Evolutionary conservation across 2,329 filamentous ascomycete genomes (phyloP).

Genomic region (Fusarium ambrosium): DNA sequence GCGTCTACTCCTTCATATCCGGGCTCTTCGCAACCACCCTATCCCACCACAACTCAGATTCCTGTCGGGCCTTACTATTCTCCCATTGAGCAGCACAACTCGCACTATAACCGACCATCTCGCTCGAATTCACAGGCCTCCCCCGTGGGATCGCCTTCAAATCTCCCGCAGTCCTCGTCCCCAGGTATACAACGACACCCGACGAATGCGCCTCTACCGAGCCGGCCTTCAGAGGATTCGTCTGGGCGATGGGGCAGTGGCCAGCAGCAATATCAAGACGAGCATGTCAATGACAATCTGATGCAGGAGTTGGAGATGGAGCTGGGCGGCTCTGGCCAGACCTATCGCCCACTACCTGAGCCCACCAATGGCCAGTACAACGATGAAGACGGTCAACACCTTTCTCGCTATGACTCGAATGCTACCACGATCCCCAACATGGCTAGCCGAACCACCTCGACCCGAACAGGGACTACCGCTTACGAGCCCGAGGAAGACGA

Average conservation of each 20-base stretch:
- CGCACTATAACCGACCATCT: constrained; percentile 59
- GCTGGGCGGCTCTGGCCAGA: constrained; percentile 54
- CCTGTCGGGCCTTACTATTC: constrained; percentile 66
- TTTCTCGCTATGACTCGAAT: constrained; percentile 65
- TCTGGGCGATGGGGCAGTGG: constrained; percentile 56
- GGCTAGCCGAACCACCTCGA: constrained; percentile 40
- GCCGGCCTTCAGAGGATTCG: constrained; percentile 61
- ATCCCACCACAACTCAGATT: constrained; percentile 66
- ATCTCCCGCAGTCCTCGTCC: constrained; percentile 55
- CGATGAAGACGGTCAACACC: constrained; percentile 60
- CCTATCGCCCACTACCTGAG: constrained; percentile 55
- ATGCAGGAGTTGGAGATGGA: constrained; percentile 72
- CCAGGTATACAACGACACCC: constrained; percentile 68
- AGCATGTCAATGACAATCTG: constrained; percentile 64
- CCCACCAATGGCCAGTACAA: constrained; percentile 62
- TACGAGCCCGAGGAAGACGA: constrained; percentile 56
- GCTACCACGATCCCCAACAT: constrained; percentile 59
- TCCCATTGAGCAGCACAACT: constrained; percentile 62
- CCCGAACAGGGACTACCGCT: constrained; percentile 33
- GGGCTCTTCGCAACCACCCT: constrained; percentile 60
- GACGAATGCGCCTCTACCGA: constrained; percentile 72
- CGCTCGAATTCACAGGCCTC: constrained; percentile 67
- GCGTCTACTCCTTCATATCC: constrained; percentile 54
- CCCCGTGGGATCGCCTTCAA: constrained; percentile 60
- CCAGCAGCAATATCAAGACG: constrained; percentile 50